A percentile compares a stretch with the other conserved stretches of the same genome.
Conservation (phyloP, 306 rosid genomes). For the Medicago lupulina region DNA sequence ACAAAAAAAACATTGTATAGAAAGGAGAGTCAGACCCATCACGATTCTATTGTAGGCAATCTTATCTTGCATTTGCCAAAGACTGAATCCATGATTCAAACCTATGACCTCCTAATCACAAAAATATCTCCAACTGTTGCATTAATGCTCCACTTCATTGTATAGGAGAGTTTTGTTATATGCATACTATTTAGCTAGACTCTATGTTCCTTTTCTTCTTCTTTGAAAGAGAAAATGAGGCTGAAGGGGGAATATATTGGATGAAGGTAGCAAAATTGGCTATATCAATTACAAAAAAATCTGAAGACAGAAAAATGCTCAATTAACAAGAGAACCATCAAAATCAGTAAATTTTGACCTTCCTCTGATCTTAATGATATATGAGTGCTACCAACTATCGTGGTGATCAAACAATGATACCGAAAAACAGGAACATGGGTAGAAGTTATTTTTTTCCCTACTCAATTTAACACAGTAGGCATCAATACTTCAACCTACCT, state of each 20-base stretch:
- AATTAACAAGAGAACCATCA: neutral
- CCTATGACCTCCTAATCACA: neutral
- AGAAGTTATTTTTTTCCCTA: neutral
- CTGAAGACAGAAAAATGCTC: neutral
- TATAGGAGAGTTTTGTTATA: slow-evolving; percentile 1
- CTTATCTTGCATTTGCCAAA: neutral
- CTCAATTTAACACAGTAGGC: slow-evolving; percentile 13
- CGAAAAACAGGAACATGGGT: neutral
- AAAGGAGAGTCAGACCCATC: neutral
- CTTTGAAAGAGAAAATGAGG: slow-evolving; percentile 18
- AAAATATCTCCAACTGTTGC: neutral
- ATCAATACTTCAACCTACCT: slow-evolving; percentile 52
- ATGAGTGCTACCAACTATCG: slow-evolving; percentile 5
- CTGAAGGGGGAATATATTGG: neutral
- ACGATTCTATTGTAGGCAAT: neutral
- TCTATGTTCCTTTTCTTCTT: slow-evolving; percentile 2
- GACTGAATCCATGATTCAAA: neutral
- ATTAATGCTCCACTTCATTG: slow-evolving; percentile 2
- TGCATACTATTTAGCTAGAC: slow-evolving; percentile 22
- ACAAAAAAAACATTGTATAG: slow-evolving; percentile 37
- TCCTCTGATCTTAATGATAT: neutral
- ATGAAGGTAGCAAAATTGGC: slow-evolving; percentile 9
- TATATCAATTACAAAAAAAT: neutral
- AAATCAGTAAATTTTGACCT: neutral
- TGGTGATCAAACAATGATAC: slow-evolving; percentile 11